Base-by-base conservation (phyloP, 805 yeast species). In the Saturnispora bothae region DNA sequence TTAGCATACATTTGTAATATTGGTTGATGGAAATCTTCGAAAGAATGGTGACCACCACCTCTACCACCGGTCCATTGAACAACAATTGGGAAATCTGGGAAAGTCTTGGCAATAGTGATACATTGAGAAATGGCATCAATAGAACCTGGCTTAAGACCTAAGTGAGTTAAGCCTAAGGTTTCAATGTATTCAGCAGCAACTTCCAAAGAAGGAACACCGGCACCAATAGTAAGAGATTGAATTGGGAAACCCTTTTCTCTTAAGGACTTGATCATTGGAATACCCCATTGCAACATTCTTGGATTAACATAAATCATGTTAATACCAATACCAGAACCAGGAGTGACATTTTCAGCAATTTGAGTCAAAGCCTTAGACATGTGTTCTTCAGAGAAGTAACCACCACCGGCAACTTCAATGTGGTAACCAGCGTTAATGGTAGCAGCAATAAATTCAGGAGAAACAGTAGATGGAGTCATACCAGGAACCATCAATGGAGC, bases 31-130 rank as follows among this genome's bases (percentile, higher is more conserved):
- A 89, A 86, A 67, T 92, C 99, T 71, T 92, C 99, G 57, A 78
- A 92, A 36, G 97, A 89, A 64, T 92, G 99, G 63, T 92, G 99
- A 57, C 99, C 99, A 74, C 99, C 99, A 68, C 96, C 99, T 74
- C 99, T 88, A 64, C 99, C 99, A 73, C 97, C 98, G 43, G 99
- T 92, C 99, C 99, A 92, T 70, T 92, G 98, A 52, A 92, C 67
- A 40, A 92, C 89, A 55, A 92, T 85, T 47, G 98, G 99, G 88
- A 92, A 92, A 46, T 61, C 66, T 49, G 98, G 98, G 65, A 88
- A 94, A 35, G 94, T 88, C 57, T 83, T 84, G 39, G 99, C 98
- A 57, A 92, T 92, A 44, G 80, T 65, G 51, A 92, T 78, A 49
- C 78, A 83, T 61, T 83, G 89, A 48, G 77, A 69, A 54, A 92